phyloP scores from a whole-genome alignment of 352 stramenopile genomes.

The Elongisporangium anandrum region DNA sequence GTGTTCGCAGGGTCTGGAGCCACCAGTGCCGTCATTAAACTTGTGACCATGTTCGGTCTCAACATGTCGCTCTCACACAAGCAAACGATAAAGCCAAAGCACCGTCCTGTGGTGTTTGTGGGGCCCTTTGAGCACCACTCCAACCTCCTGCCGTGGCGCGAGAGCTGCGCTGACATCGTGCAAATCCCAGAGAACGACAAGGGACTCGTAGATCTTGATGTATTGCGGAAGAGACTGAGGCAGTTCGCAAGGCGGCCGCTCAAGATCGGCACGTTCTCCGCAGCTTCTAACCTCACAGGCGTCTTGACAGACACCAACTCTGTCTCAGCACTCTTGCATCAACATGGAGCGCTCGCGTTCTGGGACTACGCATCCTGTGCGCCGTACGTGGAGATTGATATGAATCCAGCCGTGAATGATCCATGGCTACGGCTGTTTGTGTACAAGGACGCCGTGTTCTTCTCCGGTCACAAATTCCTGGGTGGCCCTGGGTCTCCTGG shows the following conservation, averaged over 20 bases:
- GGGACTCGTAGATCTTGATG: constrained; percentile 48
- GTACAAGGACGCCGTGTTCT: constrained; percentile 94
- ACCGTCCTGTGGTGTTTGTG: constrained; percentile 86
- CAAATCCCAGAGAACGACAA: constrained; percentile 51
- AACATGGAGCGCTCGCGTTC: constrained; percentile 88
- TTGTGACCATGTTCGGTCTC: constrained; percentile 74
- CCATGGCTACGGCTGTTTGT: constrained; percentile 14
- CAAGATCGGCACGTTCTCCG: constrained; percentile 90
- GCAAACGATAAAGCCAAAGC: too few species aligned
- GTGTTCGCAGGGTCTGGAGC: constrained; percentile 91
- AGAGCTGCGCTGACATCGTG: constrained; percentile 86
- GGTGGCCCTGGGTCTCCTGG: constrained; percentile 90
- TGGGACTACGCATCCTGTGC: constrained; percentile 96
- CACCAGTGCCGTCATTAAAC: constrained; percentile 81
- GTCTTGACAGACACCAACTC: constrained; percentile 85
- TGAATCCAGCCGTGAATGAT: constrained; percentile 87
- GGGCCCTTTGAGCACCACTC: constrained; percentile 97
- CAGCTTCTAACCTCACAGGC: constrained; percentile 95
- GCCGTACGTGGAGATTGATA: constrained; percentile 92
- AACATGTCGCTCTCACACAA: constrained; percentile 18
- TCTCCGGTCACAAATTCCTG: constrained; percentile 96
- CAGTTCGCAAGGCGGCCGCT: constrained; percentile 45
- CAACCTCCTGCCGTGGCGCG: constrained; percentile 96
- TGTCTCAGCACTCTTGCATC: constrained; percentile 88
- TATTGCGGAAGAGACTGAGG: constrained; percentile 47